These are phyloP conservation scores for Trichoderma aggressivum DNA, from an alignment of 2,329 filamentous ascomycete genomes.

Conservation along the genomic window DNA sequence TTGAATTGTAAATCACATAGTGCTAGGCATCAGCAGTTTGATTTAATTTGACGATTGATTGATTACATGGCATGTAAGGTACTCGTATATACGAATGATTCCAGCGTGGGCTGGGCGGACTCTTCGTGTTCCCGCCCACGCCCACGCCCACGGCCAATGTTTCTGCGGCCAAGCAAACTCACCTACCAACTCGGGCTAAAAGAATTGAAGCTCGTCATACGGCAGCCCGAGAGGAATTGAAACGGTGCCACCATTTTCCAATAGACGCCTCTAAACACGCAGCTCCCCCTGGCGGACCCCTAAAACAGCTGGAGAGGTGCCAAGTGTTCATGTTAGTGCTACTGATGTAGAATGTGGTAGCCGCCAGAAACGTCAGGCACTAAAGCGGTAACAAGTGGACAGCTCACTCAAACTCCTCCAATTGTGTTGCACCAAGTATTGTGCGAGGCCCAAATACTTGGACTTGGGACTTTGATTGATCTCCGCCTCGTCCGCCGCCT, in stretches of 20 bases:
- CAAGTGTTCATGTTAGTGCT: background rate
- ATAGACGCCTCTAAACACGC: background rate
- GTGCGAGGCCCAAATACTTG: background rate
- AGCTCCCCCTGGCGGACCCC: constrained; percentile 2
- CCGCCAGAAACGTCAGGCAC: constrained; percentile 21
- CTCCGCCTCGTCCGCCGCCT: constrained; percentile 15
- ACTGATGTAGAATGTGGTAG: background rate
- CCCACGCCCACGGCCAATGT: too few relatives aligned
- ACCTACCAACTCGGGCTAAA: constrained; percentile 9
- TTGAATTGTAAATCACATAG: background rate
- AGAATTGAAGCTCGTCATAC: background rate
- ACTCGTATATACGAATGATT: background rate
- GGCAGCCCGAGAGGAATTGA: background rate
- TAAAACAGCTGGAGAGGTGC: background rate
- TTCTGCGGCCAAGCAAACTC: background rate
- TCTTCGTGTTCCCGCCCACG: background rate
- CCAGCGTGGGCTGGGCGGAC: background rate
- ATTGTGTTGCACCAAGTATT: background rate
- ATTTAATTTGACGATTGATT: background rate
- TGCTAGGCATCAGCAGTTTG: background rate
- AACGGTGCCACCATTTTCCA: background rate
- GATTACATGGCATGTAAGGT: too few relatives aligned
- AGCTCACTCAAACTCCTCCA: constrained; percentile 10
- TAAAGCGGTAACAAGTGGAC: constrained; percentile 16
- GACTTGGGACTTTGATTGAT: background rate